phyloP scores from a whole-genome alignment of 176 grass and related monocot species.

The Chloris gayana region DNA sequence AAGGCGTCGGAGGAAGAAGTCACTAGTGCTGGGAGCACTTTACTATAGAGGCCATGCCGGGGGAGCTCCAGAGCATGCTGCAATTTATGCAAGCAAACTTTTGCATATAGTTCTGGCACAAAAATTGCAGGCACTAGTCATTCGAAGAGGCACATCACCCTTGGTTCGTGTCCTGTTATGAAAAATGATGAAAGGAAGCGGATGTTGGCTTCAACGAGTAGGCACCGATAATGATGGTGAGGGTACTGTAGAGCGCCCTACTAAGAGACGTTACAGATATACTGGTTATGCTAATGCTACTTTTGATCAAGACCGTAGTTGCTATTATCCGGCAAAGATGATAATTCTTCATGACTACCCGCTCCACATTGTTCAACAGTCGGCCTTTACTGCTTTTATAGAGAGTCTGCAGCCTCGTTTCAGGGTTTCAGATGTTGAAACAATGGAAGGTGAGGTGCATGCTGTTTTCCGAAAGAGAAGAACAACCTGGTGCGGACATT shows the following conservation, averaged over 20 bases:
- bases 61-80: constrained; percentile 71
- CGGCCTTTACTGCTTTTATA: constrained; percentile 63
- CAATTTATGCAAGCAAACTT: constrained; percentile 91
- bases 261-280: constrained; percentile 76
- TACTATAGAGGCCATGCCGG: constrained; percentile 66
- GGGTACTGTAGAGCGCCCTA: constrained; percentile 36
- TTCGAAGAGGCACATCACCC: constrained; percentile 85
- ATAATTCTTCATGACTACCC: constrained; percentile 89
- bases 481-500: constrained; percentile 62
- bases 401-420: constrained; percentile 82
- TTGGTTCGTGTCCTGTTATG: constrained; percentile 78
- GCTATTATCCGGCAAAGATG: constrained; percentile 72
- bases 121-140: constrained; percentile 90
- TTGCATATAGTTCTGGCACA: constrained; percentile 85
- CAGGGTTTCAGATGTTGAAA: constrained; percentile 59
- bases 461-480: constrained; percentile 77
- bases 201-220: constrained; percentile 25
- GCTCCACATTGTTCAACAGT: constrained; percentile 82
- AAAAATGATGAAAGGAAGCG: constrained; percentile 67
- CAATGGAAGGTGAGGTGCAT: constrained; percentile 74
- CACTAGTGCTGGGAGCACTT: constrained; percentile 84
- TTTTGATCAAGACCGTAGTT: constrained; percentile 84
- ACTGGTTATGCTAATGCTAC: constrained; percentile 74
- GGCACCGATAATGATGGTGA: constrained; percentile 61
- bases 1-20: constrained; percentile 78